Evolutionary conservation across 1,284 basidiomycete species (phyloP).

Genomic region (Apiotrichum siamense): DNA sequence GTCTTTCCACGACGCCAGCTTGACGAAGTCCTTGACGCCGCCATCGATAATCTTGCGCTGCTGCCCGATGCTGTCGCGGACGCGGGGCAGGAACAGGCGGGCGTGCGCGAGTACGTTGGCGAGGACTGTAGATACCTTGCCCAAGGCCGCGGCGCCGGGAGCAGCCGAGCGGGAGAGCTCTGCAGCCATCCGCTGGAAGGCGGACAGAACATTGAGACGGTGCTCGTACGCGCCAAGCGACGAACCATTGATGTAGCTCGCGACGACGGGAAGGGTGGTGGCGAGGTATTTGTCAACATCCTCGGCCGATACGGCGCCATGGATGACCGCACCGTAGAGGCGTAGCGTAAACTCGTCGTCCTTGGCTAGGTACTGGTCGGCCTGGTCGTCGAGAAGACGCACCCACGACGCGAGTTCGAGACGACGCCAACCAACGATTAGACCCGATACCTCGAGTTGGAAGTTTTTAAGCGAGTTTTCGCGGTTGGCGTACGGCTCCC

Average conservation of each 20-base stretch:
- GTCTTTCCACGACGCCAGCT: slow-evolving; percentile 97
- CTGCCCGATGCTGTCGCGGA: slow-evolving; percentile 55
- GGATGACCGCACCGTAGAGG: slow-evolving; percentile 73
- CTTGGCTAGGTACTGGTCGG: slow-evolving; percentile 56
- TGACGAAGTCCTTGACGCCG: slow-evolving; percentile 79
- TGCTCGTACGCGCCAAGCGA: slow-evolving; percentile 74
- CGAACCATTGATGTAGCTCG: slow-evolving; percentile 71
- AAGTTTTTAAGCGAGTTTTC: slow-evolving; percentile 71
- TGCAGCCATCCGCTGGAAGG: slow-evolving; percentile 57
- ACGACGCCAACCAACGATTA: slow-evolving; percentile 86
- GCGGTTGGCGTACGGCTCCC: slow-evolving; percentile 89
- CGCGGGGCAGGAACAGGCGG: slow-evolving; percentile 55
- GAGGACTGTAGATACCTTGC: slow-evolving; percentile 60
- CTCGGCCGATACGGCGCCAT: slow-evolving; percentile 57
- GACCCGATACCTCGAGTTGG: slow-evolving; percentile 60
- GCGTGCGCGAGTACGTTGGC: slow-evolving; percentile 64
- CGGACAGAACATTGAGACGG: slow-evolving; percentile 62
- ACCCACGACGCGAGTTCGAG: slow-evolving; percentile 87
- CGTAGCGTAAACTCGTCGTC: slow-evolving; percentile 88
- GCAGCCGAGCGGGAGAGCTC: slow-evolving; percentile 29
- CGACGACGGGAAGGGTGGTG: slow-evolving; percentile 69
- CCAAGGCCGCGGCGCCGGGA: slow-evolving; percentile 44
- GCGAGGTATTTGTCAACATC: slow-evolving; percentile 50
- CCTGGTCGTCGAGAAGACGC: slow-evolving; percentile 68
- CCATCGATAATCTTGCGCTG: slow-evolving; percentile 68